These are phyloP conservation scores for Lipomyces lipofer DNA, from an alignment of 805 yeast genomes.

Conservation along the genomic window DNA sequence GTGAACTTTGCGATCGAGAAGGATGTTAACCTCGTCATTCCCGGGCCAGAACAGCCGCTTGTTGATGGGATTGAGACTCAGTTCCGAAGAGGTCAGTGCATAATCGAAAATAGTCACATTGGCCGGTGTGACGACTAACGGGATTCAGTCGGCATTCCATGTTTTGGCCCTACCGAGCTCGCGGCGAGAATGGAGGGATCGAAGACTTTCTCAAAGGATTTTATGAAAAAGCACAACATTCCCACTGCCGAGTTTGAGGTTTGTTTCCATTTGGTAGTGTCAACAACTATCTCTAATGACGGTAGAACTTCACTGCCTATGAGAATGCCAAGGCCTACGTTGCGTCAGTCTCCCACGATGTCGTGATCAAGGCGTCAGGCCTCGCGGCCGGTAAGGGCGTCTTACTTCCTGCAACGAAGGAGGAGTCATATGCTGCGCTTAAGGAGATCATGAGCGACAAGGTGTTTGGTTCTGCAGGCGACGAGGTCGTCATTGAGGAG, in stretches of 20 bases:
- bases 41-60: constrained; percentile 99
- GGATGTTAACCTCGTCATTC: constrained; percentile 72
- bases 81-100: constrained; percentile 51
- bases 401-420: constrained; percentile 76
- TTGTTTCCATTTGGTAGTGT: neutral
- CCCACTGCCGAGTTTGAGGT: constrained; percentile 86
- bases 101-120: neutral
- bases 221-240: constrained; percentile 87
- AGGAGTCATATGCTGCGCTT: constrained; percentile 83
- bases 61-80: constrained; percentile 84
- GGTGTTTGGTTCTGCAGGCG: constrained; percentile 92
- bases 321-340: constrained; percentile 75
- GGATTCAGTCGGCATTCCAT: constrained; percentile 77
- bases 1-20: constrained; percentile 73
- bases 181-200: constrained; percentile 98
- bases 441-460: constrained; percentile 85
- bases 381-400: constrained; percentile 99
- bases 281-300: neutral
- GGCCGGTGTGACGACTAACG: neutral
- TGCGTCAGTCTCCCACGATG: constrained; percentile 61
- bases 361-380: constrained; percentile 96
- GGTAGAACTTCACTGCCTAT: constrained; percentile 66
- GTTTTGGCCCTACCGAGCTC: constrained; percentile 89
- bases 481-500: constrained; percentile 93
- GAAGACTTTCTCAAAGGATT: constrained; percentile 88